Evolutionary conservation across 495 filamentous ascomycete species (phyloP).

Genomic region (Talaromyces thailandensis): DNA sequence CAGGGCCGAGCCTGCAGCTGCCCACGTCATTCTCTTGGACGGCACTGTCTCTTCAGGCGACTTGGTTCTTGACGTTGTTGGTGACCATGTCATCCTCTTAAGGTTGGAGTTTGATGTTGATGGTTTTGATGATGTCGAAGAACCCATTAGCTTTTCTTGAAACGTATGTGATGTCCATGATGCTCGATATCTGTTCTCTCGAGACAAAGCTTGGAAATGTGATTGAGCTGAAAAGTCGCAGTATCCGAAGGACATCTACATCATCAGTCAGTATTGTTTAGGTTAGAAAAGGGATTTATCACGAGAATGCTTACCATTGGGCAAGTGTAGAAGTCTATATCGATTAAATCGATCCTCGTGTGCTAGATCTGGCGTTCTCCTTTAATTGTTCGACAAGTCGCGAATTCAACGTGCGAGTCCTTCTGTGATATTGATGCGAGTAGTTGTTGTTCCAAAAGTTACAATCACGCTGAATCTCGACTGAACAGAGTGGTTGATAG

Average conservation of each 20-base stretch:
- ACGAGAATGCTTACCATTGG: background rate
- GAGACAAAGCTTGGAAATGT: background rate
- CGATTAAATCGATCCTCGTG: background rate
- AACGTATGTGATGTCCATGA: background rate
- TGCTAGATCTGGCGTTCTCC: background rate
- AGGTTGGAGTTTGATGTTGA: background rate
- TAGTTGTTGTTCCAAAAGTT: background rate
- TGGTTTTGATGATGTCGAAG: background rate
- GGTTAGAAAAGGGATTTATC: background rate
- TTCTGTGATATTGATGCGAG: too few species aligned
- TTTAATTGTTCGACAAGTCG: background rate
- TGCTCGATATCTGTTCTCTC: background rate
- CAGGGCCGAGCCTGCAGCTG: background rate
- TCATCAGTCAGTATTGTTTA: background rate
- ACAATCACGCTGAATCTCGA: background rate
- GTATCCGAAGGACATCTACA: background rate
- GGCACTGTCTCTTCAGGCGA: background rate
- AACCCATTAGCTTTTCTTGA: background rate
- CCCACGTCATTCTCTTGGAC: background rate
- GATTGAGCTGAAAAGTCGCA: background rate
- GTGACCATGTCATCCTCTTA: background rate
- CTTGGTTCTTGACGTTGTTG: background rate
- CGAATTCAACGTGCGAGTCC: background rate
- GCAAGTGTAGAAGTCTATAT: background rate
- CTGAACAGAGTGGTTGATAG: background rate